Percentiles rank a stretch among this genome's conserved stretches.
phyloP scores from a whole-genome alignment of 2,329 filamentous ascomycete species.

The Trichoderma semiorbis region DNA sequence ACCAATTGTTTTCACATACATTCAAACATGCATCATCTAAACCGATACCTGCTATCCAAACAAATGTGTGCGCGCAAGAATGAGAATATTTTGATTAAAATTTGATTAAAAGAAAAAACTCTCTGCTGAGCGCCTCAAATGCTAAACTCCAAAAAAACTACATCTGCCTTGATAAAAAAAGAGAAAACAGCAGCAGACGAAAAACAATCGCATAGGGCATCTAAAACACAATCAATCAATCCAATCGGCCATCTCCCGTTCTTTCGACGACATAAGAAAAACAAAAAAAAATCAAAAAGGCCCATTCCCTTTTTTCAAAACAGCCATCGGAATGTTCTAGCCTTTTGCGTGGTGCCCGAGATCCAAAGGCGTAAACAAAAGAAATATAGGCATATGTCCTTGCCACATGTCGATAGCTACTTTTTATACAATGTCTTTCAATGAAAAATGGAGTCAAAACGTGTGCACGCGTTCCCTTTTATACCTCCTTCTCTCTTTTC shows the following conservation, averaged over 20 bases:
- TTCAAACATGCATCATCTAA: background rate
- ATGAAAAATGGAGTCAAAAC: constrained; percentile 15
- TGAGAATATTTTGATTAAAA: constrained; percentile 18
- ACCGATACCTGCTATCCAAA: background rate
- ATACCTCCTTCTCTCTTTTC: background rate
- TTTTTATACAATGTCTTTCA: constrained; percentile 21
- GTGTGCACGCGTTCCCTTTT: background rate
- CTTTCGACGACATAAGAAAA: constrained; percentile 12
- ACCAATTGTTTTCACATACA: background rate
- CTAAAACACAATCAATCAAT: constrained; percentile 17
- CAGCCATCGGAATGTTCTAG: constrained; percentile 1
- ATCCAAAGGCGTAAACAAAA: constrained; percentile 18
- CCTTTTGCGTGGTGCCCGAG: background rate
- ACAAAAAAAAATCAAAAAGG: background rate
- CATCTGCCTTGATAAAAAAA: constrained; percentile 4
- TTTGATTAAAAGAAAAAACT: constrained; percentile 5
- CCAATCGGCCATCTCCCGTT: constrained; percentile 7
- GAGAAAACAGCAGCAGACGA: background rate
- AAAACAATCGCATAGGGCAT: constrained; percentile 1
- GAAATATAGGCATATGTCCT: constrained; percentile 17
- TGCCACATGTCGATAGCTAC: constrained; percentile 20
- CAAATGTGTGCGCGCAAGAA: background rate
- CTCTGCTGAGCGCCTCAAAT: constrained; percentile 22
- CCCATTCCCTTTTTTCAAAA: background rate
- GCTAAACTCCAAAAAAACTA: constrained; percentile 21